Evolutionary conservation across 2,329 filamentous ascomycete genomes (phyloP).

Genomic region (Mycosphaerella arachidis): DNA sequence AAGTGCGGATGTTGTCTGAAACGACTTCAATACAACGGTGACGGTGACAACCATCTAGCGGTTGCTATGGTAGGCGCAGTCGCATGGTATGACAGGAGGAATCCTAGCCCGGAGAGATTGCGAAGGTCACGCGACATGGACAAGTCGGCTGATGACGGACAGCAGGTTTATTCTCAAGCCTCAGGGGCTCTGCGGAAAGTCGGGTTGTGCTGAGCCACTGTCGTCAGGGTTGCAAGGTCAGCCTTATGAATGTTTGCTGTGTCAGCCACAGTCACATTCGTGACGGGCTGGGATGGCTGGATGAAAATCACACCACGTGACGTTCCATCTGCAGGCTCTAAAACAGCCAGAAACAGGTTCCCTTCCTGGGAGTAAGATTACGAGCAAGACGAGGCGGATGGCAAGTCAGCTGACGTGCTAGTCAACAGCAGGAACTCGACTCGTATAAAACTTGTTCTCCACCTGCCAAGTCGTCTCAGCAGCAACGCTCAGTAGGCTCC

Average conservation of each 20-base stretch:
- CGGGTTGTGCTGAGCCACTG: not conserved
- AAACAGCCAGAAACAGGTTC: slow-evolving; percentile 3
- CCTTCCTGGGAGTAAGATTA: not conserved
- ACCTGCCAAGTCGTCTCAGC: not conserved
- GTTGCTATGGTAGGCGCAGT: slow-evolving; percentile 2
- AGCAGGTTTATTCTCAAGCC: slow-evolving; percentile 1
- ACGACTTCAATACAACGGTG: not conserved
- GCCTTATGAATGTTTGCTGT: not conserved
- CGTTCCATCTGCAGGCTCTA: not conserved
- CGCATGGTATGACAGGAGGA: not conserved
- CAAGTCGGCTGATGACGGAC: not conserved
- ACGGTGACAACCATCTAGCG: not conserved
- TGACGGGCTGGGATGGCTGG: not conserved
- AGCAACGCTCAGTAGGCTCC: not conserved
- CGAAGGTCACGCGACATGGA: not conserved
- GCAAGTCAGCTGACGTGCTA: not conserved
- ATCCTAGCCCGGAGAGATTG: not conserved
- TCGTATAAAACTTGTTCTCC: not conserved
- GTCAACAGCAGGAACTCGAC: not conserved
- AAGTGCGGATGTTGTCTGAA: not conserved
- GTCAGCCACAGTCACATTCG: not conserved
- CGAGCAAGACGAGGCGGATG: not conserved
- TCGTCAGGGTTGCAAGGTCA: not conserved
- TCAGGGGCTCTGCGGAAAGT: not conserved
- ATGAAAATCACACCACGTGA: no score